Conservation (phyloP, 495 filamentous ascomycete genomes). For the Aeminium ludgeri region DNA sequence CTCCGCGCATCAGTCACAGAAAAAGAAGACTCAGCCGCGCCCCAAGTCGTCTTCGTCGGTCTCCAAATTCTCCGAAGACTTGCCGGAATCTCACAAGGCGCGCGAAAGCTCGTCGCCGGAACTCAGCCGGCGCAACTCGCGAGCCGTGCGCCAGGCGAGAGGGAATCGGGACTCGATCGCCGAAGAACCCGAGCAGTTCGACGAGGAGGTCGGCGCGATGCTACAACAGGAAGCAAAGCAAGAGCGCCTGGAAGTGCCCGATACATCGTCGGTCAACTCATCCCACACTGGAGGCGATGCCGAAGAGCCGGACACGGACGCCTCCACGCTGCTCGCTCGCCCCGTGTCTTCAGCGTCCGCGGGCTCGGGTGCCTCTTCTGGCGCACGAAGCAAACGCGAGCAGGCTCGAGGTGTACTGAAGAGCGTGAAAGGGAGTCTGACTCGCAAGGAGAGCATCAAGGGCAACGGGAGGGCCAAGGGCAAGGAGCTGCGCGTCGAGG, state of each 20-base stretch:
- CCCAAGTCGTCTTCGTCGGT: neutral
- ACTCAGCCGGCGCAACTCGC: neutral
- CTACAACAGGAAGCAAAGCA: constrained; percentile 5
- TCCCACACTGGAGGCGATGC: neutral
- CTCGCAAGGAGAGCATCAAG: neutral
- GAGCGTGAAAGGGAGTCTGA: neutral
- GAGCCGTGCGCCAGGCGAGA: neutral
- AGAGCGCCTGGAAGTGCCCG: no score
- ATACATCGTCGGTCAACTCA: neutral
- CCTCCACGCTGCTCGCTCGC: neutral
- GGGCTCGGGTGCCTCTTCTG: no score
- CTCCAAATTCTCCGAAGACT: constrained; percentile 2
- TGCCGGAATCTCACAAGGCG: neutral
- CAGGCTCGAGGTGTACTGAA: no score
- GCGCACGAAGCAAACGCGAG: no score
- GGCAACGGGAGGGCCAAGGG: constrained; percentile 1
- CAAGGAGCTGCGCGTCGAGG: constrained; percentile 3
- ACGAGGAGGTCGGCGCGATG: neutral
- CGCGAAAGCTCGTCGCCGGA: neutral
- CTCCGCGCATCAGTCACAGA: neutral
- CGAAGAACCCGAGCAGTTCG: neutral
- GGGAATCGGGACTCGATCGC: neutral
- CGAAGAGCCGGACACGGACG: neutral
- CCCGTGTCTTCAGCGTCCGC: neutral
- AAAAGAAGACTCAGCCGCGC: neutral